phyloP scores from a whole-genome alignment of 257 asterid genomes.

The Eustoma russellianum region DNA sequence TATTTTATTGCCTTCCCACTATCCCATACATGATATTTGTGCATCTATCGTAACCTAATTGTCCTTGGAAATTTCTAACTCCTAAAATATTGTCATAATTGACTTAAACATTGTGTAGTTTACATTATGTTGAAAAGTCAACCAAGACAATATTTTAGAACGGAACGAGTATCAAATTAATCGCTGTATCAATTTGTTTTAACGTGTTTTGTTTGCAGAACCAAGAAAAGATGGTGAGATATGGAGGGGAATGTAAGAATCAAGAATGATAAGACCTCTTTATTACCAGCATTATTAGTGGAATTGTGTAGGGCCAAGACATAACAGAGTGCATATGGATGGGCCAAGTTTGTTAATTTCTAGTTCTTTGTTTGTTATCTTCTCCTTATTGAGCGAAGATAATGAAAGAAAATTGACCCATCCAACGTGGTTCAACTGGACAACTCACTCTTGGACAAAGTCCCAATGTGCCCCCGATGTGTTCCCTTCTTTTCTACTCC shows the following conservation, averaged over 20 bases:
- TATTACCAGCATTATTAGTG: slow-evolving; percentile 17
- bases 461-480: slow-evolving; percentile 40
- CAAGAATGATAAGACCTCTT: slow-evolving; percentile 14
- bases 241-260: slow-evolving; percentile 11
- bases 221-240: slow-evolving; percentile 5
- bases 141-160: too few species aligned
- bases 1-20: too few species aligned
- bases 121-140: too few species aligned
- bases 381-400: slow-evolving; percentile 9
- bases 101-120: too few species aligned
- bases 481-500: slow-evolving; percentile 55
- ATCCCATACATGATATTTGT: too few species aligned
- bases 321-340: slow-evolving; percentile 15
- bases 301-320: slow-evolving; percentile 33
- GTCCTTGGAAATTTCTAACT: too few species aligned
- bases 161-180: too few species aligned
- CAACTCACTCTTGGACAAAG: slow-evolving; percentile 60
- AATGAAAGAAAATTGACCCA: slow-evolving; percentile 20
- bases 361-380: slow-evolving; percentile 47
- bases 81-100: too few species aligned
- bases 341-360: slow-evolving; percentile 34
- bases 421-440: slow-evolving; percentile 31
- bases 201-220: not conserved
- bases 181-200: too few species aligned
- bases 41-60: too few species aligned